Conservation (phyloP, 345 rosid genomes). For the Lenwebbia sp. region DNA sequence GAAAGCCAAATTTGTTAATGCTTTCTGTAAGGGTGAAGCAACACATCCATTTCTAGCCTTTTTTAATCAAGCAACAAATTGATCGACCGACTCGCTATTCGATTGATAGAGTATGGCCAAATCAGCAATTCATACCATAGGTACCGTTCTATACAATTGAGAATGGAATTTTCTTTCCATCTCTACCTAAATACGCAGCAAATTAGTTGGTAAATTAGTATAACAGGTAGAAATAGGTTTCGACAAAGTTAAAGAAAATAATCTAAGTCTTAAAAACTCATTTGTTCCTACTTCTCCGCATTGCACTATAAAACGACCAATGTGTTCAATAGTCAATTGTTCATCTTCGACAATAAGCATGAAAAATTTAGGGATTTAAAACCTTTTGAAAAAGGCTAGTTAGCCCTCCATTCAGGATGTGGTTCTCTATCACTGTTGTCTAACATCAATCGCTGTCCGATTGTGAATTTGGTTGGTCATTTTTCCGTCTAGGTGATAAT, state of each 20-base stretch:
- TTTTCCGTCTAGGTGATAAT: background rate
- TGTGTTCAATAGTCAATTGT: background rate
- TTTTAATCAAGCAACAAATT: too few relatives aligned
- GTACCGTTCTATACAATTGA: too few relatives aligned
- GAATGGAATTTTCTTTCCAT: too few relatives aligned
- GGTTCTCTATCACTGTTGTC: background rate
- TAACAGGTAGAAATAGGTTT: background rate
- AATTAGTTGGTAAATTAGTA: too few relatives aligned
- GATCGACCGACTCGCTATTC: too few relatives aligned
- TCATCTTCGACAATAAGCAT: background rate
- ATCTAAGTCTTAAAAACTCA: background rate
- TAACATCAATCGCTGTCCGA: background rate
- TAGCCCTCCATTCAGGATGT: background rate
- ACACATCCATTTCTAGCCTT: too few relatives aligned
- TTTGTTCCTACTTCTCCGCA: background rate
- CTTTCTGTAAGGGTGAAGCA: too few relatives aligned
- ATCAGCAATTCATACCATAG: too few relatives aligned
- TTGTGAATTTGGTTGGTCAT: background rate
- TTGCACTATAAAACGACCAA: background rate
- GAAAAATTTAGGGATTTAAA: background rate
- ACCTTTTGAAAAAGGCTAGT: background rate
- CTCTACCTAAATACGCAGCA: too few relatives aligned
- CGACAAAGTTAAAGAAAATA: background rate
- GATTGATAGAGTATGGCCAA: too few relatives aligned
- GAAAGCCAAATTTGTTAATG: too few relatives aligned